Conservation (phyloP, 1,139 yeast species). For the Eremothecium gossypii region DNA sequence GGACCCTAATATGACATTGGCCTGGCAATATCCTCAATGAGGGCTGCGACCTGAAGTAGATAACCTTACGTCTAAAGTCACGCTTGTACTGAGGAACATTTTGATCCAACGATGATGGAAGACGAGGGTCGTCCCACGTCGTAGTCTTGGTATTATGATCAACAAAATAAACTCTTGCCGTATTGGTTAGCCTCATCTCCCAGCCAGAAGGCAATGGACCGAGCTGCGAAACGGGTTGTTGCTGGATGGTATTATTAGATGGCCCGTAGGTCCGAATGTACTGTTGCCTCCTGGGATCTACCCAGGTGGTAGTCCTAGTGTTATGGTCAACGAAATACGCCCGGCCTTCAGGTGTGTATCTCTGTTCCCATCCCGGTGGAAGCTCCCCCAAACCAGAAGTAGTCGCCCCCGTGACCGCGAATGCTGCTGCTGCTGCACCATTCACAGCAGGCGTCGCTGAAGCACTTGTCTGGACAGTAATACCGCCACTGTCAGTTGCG, state of each 20-base stretch:
- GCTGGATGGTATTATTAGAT: conserved; percentile 72
- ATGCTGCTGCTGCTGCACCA: conserved; percentile 65
- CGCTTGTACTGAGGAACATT: conserved; percentile 99
- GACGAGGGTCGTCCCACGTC: conserved; percentile 99
- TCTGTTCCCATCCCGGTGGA: conserved; percentile 98
- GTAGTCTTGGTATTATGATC: conserved; percentile 98
- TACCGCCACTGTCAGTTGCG: conserved; percentile 28
- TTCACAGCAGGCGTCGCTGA: conserved; percentile 43
- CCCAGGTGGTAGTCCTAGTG: conserved; percentile 99
- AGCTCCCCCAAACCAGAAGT: conserved; percentile 94
- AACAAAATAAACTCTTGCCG: conserved; percentile 96
- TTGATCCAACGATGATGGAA: conserved; percentile 94
- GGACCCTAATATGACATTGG: conserved; percentile 95
- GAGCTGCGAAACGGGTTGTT: conserved; percentile 95
- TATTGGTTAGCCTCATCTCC: conserved; percentile 99
- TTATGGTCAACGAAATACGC: conserved; percentile 97
- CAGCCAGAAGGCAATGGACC: conserved; percentile 98
- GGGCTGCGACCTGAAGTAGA: conserved; percentile 96
- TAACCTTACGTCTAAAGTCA: conserved; percentile 94
- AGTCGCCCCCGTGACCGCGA: conserved; percentile 86
- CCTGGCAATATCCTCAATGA: conserved; percentile 96
- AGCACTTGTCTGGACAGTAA: conserved; percentile 30
- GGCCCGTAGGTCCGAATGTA: conserved; percentile 92
- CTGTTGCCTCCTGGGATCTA: conserved; percentile 97
- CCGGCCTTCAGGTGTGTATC: conserved; percentile 96